A percentile compares a stretch with the other conserved stretches of the same genome.
phyloP scores from a whole-genome alignment of 2,329 filamentous ascomycete species.

The Ophiostoma montium region DNA sequence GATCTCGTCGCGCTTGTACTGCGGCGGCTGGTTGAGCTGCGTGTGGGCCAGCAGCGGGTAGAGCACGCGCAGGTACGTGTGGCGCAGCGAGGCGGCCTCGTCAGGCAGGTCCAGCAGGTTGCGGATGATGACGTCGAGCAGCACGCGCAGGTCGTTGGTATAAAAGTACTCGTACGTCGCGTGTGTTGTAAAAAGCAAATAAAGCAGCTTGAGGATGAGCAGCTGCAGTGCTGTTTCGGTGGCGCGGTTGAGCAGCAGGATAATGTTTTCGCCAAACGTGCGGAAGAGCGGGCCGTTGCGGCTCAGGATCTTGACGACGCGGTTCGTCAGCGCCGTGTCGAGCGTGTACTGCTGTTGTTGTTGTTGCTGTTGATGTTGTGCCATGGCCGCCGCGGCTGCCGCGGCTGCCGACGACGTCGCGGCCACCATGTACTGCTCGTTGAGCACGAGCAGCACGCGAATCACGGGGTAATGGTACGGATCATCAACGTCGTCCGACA shows the following conservation, averaged over 20 bases:
- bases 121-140: constrained; percentile 89
- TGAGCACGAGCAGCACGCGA: constrained; percentile 84
- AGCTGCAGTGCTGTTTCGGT: constrained; percentile 88
- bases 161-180: constrained; percentile 97
- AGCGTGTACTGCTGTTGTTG: no score
- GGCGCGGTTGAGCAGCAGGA: constrained; percentile 86
- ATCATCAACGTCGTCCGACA: constrained; percentile 76
- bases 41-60: constrained; percentile 85
- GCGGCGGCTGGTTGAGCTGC: constrained; percentile 69
- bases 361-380: no score
- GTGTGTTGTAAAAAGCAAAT: constrained; percentile 84
- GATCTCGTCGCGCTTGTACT: constrained; percentile 87
- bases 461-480: constrained; percentile 96
- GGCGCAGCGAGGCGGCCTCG: constrained; percentile 61
- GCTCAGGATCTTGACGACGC: constrained; percentile 83
- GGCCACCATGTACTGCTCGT: constrained; percentile 94
- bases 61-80: constrained; percentile 88
- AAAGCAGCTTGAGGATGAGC: constrained; percentile 90
- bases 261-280: constrained; percentile 96
- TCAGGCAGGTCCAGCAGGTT: constrained; percentile 93
- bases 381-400: not conserved
- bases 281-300: constrained; percentile 68
- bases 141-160: constrained; percentile 86
- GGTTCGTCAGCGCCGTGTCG: constrained; percentile 64
- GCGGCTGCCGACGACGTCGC: constrained; percentile 38